Evolutionary conservation across 306 rosid genomes (phyloP).

Genomic region (Boehmeria nivea): DNA sequence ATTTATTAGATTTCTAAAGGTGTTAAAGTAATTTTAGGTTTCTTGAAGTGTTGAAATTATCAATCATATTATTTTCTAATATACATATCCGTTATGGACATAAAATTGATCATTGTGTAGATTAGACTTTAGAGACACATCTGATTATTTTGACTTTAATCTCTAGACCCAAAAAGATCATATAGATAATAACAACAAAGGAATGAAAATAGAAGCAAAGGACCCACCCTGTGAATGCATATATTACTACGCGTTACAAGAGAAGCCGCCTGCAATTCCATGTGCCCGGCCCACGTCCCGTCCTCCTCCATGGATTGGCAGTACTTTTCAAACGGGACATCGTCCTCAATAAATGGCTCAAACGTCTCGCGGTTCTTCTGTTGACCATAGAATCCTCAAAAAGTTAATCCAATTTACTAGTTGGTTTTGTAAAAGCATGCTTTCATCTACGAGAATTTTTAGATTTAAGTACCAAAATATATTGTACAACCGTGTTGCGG

Average conservation of each 20-base stretch:
- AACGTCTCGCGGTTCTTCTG: slow-evolving; percentile 69
- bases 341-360: slow-evolving; percentile 91
- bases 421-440: slow-evolving; percentile 16
- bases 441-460: too few species aligned
- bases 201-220: not conserved
- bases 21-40: too few species aligned
- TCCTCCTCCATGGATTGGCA: slow-evolving; percentile 73
- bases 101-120: too few species aligned
- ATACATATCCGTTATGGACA: too few species aligned
- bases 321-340: slow-evolving; percentile 69
- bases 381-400: slow-evolving; percentile 26
- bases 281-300: slow-evolving; percentile 88
- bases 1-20: too few species aligned
- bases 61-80: too few species aligned
- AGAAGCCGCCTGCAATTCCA: slow-evolving; percentile 93
- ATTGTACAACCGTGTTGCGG: slow-evolving; percentile 66
- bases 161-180: slow-evolving; percentile 1
- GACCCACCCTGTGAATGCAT: slow-evolving; percentile 72
- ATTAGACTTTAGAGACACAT: too few species aligned
- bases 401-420: slow-evolving; percentile 24
- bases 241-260: slow-evolving; percentile 64
- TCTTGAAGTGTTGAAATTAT: too few species aligned
- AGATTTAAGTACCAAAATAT: slow-evolving; percentile 76
- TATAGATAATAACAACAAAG: slow-evolving; percentile 6
- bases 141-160: not conserved